Evolutionary conservation across 306 rosid genomes (phyloP), one percentile per base, ranked within the genome.

Genomic region (Cicer arietinum): DNA sequence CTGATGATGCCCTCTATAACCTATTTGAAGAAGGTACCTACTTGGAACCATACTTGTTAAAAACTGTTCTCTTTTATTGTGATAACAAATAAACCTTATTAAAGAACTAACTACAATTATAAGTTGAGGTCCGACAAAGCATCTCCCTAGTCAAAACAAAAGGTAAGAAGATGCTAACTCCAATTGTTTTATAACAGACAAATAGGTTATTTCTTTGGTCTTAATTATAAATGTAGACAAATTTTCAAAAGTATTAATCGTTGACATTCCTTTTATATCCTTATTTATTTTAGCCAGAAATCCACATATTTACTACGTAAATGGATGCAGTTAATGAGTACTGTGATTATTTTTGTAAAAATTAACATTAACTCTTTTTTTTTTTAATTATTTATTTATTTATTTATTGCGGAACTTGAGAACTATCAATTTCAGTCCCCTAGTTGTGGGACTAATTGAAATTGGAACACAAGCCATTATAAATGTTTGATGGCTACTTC

Each of bases 11-110:
- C 56, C 67, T 5, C 12, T 60, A 48, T 56, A 39, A 79, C 20
- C 62, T 16, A 56, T 70, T 63, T 48, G 84, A 75, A 45, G 60
- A 42, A 70, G 84, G 86, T 83, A 75, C 20, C 37, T 11, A 53
- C 51, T 56, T 69, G 46, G 60, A 68, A 43, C 20, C 18, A 6
- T 66, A 54, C 17, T 70, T 8, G 16, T 75, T 39, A 16, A n/a
- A 12, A 18, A 10, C 37, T 41, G 2, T 63, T 71, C 7, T 70
- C 39, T 62, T 57, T 69, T 57, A 41, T 22, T 8, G 44, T 4
- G 53, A 64, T 35, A 30, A 58, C 18, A 13, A 11, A 37, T 39
- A 39, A 72, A 44, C 52, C 42, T 35, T 8, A 43, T 35, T 59
- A 10, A 71, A 62, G 74, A 79, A 30, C 50, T 14, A 16, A 69